Evolutionary conservation across 495 filamentous ascomycete genomes (phyloP).

Genomic region (Haplographium delicatum): DNA sequence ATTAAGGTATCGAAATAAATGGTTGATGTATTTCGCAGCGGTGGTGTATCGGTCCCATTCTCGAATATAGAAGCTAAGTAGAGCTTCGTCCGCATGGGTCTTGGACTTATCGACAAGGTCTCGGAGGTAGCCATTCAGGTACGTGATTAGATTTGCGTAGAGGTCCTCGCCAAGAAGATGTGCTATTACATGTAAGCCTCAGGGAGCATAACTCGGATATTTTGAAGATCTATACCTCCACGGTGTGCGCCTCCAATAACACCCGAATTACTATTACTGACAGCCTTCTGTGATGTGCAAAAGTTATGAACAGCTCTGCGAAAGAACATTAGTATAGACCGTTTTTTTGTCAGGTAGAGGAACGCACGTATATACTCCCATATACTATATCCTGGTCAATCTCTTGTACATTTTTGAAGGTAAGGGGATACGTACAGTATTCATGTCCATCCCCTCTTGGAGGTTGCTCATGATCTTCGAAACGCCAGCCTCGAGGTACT

Average conservation of each 20-base stretch:
- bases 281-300: slow-evolving; percentile 95
- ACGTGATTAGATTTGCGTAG: slow-evolving; percentile 82
- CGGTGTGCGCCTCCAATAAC: slow-evolving; percentile 58
- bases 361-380: slow-evolving; percentile 92
- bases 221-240: slow-evolving; percentile 55
- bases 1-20: slow-evolving; percentile 95
- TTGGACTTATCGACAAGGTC: slow-evolving; percentile 62
- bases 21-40: slow-evolving; percentile 93
- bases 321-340: slow-evolving; percentile 22
- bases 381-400: no score
- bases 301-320: slow-evolving; percentile 93
- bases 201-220: slow-evolving; percentile 26
- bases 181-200: slow-evolving; percentile 37
- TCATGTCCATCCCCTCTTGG: slow-evolving; percentile 88
- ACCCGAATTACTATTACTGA: slow-evolving; percentile 37
- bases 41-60: slow-evolving; percentile 96
- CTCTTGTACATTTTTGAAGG: no score
- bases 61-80: slow-evolving; percentile 90
- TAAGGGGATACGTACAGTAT: slow-evolving; percentile 55
- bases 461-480: slow-evolving; percentile 89
- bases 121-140: slow-evolving; percentile 70
- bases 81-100: slow-evolving; percentile 78
- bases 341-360: neutral
- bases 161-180: slow-evolving; percentile 95
- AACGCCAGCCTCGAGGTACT: slow-evolving; percentile 80